phyloP scores from a whole-genome alignment of 2,329 filamentous ascomycete genomes.

The Teratosphaeria pseudoeucalypti region DNA sequence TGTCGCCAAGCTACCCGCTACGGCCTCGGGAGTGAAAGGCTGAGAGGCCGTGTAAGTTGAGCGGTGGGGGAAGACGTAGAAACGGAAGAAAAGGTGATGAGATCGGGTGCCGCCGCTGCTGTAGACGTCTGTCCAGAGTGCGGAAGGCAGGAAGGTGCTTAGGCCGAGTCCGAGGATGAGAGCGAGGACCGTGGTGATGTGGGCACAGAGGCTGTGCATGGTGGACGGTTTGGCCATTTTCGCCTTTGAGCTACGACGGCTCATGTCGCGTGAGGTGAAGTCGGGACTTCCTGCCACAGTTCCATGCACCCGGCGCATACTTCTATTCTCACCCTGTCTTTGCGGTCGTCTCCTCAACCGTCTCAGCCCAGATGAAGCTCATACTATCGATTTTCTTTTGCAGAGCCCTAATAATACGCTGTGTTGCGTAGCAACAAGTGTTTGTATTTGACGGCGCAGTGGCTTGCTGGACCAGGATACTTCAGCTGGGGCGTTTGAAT shows the following conservation, averaged over 20 bases:
- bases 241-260: background rate
- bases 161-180: background rate
- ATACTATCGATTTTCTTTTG: background rate
- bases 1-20: background rate
- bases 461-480: background rate
- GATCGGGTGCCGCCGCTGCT: background rate
- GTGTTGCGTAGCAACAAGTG: background rate
- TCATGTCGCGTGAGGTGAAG: background rate
- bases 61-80: background rate
- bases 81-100: background rate
- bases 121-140: background rate
- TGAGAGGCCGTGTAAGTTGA: background rate
- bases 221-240: background rate
- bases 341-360: background rate
- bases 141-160: background rate
- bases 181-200: background rate
- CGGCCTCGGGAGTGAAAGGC: background rate
- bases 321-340: background rate
- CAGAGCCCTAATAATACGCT: background rate
- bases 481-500: background rate
- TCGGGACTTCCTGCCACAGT: background rate
- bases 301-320: background rate
- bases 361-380: background rate
- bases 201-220: background rate
- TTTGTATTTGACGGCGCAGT: background rate